Evolutionary conservation across 768 basidiomycete species (phyloP).

Genomic region (Phaffia tasmanica): DNA sequence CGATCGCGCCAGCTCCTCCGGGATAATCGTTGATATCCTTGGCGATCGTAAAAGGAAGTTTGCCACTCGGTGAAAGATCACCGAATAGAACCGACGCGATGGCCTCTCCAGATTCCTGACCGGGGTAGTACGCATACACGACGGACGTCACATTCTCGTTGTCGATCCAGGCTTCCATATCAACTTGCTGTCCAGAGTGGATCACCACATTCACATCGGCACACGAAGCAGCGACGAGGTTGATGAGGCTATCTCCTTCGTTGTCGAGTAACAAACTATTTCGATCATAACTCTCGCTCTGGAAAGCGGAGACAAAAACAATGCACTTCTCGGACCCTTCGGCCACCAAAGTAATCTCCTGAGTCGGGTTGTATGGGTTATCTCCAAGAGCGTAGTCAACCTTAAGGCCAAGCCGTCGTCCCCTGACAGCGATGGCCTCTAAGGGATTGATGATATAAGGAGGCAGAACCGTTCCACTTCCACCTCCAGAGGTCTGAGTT

Average conservation of each 20-base stretch:
- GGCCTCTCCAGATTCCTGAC: constrained; percentile 58
- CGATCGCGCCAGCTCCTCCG: constrained; percentile 27
- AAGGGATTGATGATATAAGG: constrained; percentile 31
- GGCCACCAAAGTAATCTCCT: constrained; percentile 28
- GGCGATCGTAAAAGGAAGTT: constrained; percentile 65
- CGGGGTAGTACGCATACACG: constrained; percentile 32
- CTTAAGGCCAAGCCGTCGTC: constrained; percentile 28
- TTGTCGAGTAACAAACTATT: constrained; percentile 26
- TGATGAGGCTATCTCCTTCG: constrained; percentile 19
- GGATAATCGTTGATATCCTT: constrained; percentile 52
- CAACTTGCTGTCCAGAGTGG: constrained; percentile 18
- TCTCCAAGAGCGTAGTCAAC: constrained; percentile 34
- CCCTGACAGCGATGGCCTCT: constrained; percentile 33
- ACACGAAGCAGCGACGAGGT: constrained; percentile 12
- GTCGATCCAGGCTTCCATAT: constrained; percentile 25
- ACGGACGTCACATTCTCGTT: constrained; percentile 23
- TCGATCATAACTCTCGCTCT: constrained; percentile 36
- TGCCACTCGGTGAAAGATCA: constrained; percentile 58
- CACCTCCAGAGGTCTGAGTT: not conserved
- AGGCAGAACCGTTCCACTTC: not conserved
- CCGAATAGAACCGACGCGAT: constrained; percentile 65
- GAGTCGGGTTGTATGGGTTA: constrained; percentile 28
- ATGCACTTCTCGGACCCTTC: constrained; percentile 34
- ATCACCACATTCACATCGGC: constrained; percentile 19
- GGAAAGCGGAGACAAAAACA: constrained; percentile 36